phyloP scores from a whole-genome alignment of 2,329 filamentous ascomycete species.

The Colletotrichum truncatum region DNA sequence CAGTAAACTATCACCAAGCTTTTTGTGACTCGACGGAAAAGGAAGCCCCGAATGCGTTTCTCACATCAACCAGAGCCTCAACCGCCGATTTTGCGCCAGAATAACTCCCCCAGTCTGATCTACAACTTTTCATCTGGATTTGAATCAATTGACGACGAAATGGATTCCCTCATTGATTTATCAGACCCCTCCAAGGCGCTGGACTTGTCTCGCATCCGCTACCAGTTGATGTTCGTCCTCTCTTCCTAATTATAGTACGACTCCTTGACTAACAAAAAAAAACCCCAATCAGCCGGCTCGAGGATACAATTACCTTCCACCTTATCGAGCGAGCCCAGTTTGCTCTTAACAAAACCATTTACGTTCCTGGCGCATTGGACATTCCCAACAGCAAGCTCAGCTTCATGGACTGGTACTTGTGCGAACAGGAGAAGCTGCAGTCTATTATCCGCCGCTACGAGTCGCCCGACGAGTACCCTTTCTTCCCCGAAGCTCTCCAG shows the following conservation, averaged over 20 bases:
- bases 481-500: slow-evolving; percentile 86
- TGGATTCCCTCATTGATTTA: slow-evolving; percentile 93
- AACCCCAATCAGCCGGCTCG: slow-evolving; percentile 75
- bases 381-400: slow-evolving; percentile 79
- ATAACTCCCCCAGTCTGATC: background rate
- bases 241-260: background rate
- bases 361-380: slow-evolving; percentile 79
- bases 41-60: slow-evolving; percentile 16
- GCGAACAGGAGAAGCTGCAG: slow-evolving; percentile 89
- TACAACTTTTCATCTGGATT: background rate
- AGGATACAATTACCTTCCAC: slow-evolving; percentile 98
- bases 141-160: slow-evolving; percentile 47
- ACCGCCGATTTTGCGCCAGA: slow-evolving; percentile 9
- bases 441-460: slow-evolving; percentile 95
- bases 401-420: slow-evolving; percentile 94
- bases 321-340: slow-evolving; percentile 99
- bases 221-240: slow-evolving; percentile 82
- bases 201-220: slow-evolving; percentile 91
- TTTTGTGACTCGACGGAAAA: slow-evolving; percentile 10
- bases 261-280: background rate
- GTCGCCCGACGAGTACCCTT: slow-evolving; percentile 95
- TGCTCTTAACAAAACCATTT: slow-evolving; percentile 89
- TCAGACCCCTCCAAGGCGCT: slow-evolving; percentile 86
- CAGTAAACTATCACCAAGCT: background rate
- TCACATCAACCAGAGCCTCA: slow-evolving; percentile 7